Conservation (phyloP, 768 basidiomycete genomes). For the Trametes cingulata region DNA sequence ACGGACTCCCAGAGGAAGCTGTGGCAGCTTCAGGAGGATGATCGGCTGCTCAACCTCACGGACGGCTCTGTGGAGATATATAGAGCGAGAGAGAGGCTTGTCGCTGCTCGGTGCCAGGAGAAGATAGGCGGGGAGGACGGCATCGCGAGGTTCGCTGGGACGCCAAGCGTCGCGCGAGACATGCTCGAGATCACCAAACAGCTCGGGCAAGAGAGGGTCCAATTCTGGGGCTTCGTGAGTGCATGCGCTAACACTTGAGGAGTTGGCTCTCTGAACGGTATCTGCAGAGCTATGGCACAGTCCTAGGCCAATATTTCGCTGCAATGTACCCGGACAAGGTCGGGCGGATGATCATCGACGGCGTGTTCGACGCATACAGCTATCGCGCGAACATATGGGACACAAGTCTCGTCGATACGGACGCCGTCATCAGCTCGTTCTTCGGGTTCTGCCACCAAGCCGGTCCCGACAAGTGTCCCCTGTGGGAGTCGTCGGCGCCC, state of each 20-base stretch:
- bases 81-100: conserved; percentile 9
- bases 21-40: conserved; percentile 15
- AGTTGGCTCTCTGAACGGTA: not conserved
- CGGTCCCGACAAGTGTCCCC: conserved; percentile 26
- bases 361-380: conserved; percentile 31
- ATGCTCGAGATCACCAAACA: conserved; percentile 33
- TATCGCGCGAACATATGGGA: conserved; percentile 24
- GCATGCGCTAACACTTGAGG: not conserved
- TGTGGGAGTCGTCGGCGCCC: conserved; percentile 26
- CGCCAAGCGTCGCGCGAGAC: conserved; percentile 33
- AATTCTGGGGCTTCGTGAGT: conserved; percentile 34
- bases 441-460: conserved; percentile 26
- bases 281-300: conserved; percentile 20
- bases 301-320: conserved; percentile 29
- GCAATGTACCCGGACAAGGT: conserved; percentile 37
- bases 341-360: conserved; percentile 34
- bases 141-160: conserved; percentile 27
- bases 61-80: conserved; percentile 9
- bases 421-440: conserved; percentile 23
- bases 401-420: conserved; percentile 28
- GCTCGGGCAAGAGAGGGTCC: conserved; percentile 32
- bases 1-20: conserved; percentile 10
- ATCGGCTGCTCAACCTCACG: conserved; percentile 12
- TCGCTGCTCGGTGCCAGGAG: conserved; percentile 13
- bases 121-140: conserved; percentile 23